These are phyloP conservation scores for Halenospora varia DNA, from an alignment of 495 filamentous ascomycete species.

Conservation along the genomic window DNA sequence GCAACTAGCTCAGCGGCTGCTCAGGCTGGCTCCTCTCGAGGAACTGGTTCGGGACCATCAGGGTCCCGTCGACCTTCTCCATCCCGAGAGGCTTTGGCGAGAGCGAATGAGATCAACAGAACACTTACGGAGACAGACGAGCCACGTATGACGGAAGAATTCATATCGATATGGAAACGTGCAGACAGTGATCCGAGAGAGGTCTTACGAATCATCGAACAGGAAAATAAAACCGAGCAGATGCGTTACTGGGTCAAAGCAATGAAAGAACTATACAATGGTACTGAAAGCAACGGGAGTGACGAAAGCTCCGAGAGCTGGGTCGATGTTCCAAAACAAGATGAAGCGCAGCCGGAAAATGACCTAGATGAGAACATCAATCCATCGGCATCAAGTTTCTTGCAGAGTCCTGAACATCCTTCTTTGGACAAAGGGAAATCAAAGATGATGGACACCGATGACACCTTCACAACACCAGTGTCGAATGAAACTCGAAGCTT, in stretches of 20 bases:
- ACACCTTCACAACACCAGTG: background rate
- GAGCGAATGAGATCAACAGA: conserved; percentile 23
- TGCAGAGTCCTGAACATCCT: background rate
- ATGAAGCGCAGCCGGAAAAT: background rate
- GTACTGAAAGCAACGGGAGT: conserved; percentile 9
- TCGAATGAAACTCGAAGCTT: background rate
- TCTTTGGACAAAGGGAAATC: conserved; percentile 34
- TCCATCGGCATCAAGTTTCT: too few species aligned
- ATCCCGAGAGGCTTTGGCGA: conserved; percentile 10
- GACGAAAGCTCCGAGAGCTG: conserved; percentile 22
- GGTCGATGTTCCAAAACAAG: conserved; percentile 10
- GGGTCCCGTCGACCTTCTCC: conserved; percentile 5
- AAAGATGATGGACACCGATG: conserved; percentile 9
- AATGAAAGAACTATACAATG: conserved; percentile 13
- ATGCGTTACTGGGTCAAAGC: conserved; percentile 46
- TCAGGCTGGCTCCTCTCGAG: background rate
- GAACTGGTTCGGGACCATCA: background rate
- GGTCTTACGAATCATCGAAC: conserved; percentile 57
- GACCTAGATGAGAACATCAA: background rate
- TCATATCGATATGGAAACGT: conserved; percentile 25
- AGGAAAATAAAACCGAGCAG: conserved; percentile 53
- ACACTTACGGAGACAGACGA: conserved; percentile 21
- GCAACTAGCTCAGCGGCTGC: too few species aligned
- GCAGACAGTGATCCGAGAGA: conserved; percentile 52
- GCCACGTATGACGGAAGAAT: conserved; percentile 23